These are phyloP conservation scores for Cercospora sp. DNA, from an alignment of 2,329 filamentous ascomycete genomes.

Conservation along the genomic window DNA sequence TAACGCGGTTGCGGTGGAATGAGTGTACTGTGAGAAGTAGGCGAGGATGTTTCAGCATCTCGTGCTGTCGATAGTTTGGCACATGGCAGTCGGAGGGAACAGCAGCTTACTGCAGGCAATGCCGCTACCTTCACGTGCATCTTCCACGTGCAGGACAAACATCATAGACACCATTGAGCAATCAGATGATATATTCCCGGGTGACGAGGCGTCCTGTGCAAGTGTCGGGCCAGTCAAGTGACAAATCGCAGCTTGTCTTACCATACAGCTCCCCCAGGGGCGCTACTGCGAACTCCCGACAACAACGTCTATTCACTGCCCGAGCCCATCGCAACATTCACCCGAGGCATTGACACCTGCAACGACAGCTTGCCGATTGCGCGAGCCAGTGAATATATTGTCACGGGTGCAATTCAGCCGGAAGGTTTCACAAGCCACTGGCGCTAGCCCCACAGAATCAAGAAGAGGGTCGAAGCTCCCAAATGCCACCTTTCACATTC, in stretches of 20 bases:
- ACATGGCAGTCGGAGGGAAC: not conserved
- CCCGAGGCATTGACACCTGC: not conserved
- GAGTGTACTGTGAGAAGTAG: not conserved
- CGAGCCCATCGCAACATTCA: not conserved
- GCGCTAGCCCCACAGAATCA: constrained; percentile 10
- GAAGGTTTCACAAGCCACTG: constrained; percentile 9
- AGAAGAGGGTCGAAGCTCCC: constrained; percentile 7
- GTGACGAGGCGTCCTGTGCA: not conserved
- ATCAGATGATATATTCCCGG: not conserved
- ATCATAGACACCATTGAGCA: not conserved
- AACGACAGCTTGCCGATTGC: not conserved
- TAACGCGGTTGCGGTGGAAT: constrained; percentile 50
- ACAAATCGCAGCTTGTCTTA: not conserved
- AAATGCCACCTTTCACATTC: constrained; percentile 10
- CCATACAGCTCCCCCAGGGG: not conserved
- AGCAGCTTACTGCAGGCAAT: not conserved
- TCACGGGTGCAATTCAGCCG: not conserved
- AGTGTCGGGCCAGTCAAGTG: not conserved
- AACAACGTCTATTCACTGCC: not conserved
- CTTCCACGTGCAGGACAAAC: not conserved
- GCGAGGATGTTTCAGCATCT: not conserved
- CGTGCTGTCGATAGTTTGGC: not conserved
- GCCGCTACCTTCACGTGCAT: not conserved
- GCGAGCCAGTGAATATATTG: not conserved
- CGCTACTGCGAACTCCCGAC: not conserved